Conservation (phyloP, 306 rosid species). For the Psophocarpus tetragonolobus region DNA sequence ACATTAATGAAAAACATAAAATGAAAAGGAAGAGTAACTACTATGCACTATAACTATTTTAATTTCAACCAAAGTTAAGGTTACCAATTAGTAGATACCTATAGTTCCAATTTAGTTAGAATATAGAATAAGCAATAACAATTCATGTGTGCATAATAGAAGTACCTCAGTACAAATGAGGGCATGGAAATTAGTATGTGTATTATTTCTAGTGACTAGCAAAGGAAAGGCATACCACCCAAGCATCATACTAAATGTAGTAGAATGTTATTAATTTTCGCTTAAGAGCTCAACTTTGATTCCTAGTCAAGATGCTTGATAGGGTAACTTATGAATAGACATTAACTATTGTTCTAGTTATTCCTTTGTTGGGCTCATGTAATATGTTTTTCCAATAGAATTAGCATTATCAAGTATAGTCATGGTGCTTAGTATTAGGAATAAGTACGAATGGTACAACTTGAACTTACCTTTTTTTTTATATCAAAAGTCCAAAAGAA, state of each 20-base stretch:
- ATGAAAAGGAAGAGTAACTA: neutral
- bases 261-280: neutral
- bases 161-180: constrained; percentile 11
- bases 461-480: neutral
- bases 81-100: constrained; percentile 3
- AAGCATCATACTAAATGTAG: neutral
- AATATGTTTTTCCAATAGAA: neutral
- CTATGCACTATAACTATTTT: neutral
- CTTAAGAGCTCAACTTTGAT: constrained; percentile 18
- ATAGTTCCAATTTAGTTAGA: neutral
- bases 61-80: neutral
- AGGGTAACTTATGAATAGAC: constrained; percentile 1
- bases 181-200: neutral
- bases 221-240: constrained; percentile 4
- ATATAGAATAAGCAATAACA: neutral
- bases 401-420: neutral
- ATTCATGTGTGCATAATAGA: neutral
- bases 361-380: constrained; percentile 14
- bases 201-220: neutral
- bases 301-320: constrained; percentile 9
- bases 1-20: neutral
- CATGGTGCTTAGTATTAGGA: neutral
- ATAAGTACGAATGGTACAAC: neutral
- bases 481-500: neutral
- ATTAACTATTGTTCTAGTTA: constrained; percentile 4